phyloP scores from a whole-genome alignment of 2,329 filamentous ascomycete species.

The Chaetomiaceae sp. region DNA sequence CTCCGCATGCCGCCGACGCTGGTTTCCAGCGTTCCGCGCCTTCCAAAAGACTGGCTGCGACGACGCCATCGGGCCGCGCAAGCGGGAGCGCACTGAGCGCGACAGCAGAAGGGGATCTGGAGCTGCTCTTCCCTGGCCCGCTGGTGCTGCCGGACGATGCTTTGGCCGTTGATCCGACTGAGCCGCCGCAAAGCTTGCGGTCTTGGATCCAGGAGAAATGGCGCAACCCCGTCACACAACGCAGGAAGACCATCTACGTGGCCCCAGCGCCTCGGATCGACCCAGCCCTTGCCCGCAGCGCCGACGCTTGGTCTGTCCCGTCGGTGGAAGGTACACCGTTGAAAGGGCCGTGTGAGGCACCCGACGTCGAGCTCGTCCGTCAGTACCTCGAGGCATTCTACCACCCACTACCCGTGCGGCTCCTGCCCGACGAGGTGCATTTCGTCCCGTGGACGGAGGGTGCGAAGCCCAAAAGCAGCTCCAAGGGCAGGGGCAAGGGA shows the following conservation, averaged over 20 bases:
- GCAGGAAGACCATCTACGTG: constrained; percentile 49
- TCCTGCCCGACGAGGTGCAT: constrained; percentile 32
- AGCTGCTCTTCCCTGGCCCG: constrained; percentile 47
- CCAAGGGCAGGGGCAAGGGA: background rate
- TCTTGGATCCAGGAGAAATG: constrained; percentile 41
- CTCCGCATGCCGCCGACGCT: constrained; percentile 25
- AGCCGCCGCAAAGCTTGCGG: constrained; percentile 45
- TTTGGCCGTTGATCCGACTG: constrained; percentile 46
- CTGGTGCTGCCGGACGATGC: constrained; percentile 55
- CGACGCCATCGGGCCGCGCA: constrained; percentile 15
- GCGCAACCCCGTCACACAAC: constrained; percentile 43
- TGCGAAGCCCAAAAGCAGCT: too few relatives aligned
- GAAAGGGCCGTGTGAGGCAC: constrained; percentile 14
- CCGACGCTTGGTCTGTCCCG: constrained; percentile 37
- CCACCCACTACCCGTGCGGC: constrained; percentile 45
- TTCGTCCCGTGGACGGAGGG: constrained; percentile 45
- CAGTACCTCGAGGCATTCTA: constrained; percentile 44
- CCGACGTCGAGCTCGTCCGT: constrained; percentile 27
- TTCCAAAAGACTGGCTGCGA: constrained; percentile 21
- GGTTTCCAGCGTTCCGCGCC: constrained; percentile 28
- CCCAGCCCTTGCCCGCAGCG: constrained; percentile 17
- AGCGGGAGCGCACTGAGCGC: too few relatives aligned
- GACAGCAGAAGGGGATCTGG: too few relatives aligned
- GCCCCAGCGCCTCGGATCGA: constrained; percentile 39
- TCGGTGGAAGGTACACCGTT: constrained; percentile 21